Evolutionary conservation across 352 stramenopile genomes (phyloP), one percentile per base, ranked within the genome.

Genomic region (Pythium coloratum): DNA sequence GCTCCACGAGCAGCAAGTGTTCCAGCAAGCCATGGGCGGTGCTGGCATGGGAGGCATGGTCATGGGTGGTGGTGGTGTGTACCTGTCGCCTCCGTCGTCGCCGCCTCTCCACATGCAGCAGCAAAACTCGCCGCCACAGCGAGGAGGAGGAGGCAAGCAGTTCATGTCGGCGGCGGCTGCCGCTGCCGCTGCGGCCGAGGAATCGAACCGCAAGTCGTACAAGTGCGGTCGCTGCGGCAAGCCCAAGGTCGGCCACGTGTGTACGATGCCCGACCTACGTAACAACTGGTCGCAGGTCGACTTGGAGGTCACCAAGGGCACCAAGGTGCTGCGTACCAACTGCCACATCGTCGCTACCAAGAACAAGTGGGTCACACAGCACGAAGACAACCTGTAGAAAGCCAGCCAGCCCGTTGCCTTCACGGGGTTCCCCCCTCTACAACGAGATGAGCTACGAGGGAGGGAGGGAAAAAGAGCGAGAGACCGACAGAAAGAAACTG

Each of bases 281-380:
- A 94, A 94, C 72, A 94, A 94, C 72, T 92, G 86, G 84, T 86
- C 84, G 46, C 86, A 94, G 55, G 81, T 82, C 62, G 82, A 92
- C 59, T 55, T 91, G 26, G 81, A 91, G 46, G 84, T 92, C 51
- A 92, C 82, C 44, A 90, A 91, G 71, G 84, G 84, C 13, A 71
- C 87, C 55, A 92, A 90, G 66, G 64, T 90, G 51, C 79, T 84
- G 75, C 84, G 82, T 42, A 76, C 84, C 32, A 92, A 89, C 69
- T 90, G 80, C 73, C 80, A 89, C 67, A 87, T 91, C 49, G 69
- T 92, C 68, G 71, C 79, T 3, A 82, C 89, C 36, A 90, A 91
- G 70, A 87, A 61, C 63, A 77, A 73, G 61, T 92, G 84, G 84
- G 62, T 87, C 13, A 32, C 78, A 33, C 77, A 87, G 62, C 84